Base-by-base conservation (phyloP, 441 rosid species). In the Aleurites moluccanus region DNA sequence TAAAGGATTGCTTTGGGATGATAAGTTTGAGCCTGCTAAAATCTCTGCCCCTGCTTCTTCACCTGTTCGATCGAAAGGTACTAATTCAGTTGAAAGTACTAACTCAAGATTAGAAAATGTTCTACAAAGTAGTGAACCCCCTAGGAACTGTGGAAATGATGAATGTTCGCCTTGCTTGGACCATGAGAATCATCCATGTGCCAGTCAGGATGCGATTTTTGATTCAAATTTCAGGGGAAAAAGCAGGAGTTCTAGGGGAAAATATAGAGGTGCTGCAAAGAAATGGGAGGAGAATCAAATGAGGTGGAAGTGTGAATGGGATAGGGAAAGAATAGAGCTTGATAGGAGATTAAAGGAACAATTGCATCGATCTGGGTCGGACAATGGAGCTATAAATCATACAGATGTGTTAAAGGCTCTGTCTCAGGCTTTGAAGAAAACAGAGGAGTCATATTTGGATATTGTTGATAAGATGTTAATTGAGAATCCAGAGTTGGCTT, bases 301-400 rank as follows among this genome's bases (percentile, higher is more conserved):
- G 83, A 80, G 86, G 78, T 91, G 95, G 98, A 93, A 88, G 80
- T 87, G 91, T 56, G 94, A 93, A 70, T 93, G 98, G 97, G 97
- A 92, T 77, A 80, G 90, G 68, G 99, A 91, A 72, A 88, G 96
- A 65, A 69, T 89, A 69, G 97, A 90, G 81, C 97, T 92, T 18
- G 97, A 94, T 74, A 79, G 82, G 81, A 86, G 83, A 74, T 49
- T 90, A 67, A 92, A 90, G 75, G 93, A 90, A 55, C 88, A 89
- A 50, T 60, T 85, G 80, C 86, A 70, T 55, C 79, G 78, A 70
- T 82, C 78, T 18, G 80, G 81, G 47, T 76, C 83, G 0, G 85
- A 78, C 18, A 77, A 68, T 49, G 75, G 83, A 59, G 83, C 81
- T 18, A 82, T 87, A 49, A 88, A 86, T 60, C 92, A 90, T 65